These are phyloP conservation scores for Juncus effusus DNA, from an alignment of 176 grass and related monocot genomes.

Conservation along the genomic window DNA sequence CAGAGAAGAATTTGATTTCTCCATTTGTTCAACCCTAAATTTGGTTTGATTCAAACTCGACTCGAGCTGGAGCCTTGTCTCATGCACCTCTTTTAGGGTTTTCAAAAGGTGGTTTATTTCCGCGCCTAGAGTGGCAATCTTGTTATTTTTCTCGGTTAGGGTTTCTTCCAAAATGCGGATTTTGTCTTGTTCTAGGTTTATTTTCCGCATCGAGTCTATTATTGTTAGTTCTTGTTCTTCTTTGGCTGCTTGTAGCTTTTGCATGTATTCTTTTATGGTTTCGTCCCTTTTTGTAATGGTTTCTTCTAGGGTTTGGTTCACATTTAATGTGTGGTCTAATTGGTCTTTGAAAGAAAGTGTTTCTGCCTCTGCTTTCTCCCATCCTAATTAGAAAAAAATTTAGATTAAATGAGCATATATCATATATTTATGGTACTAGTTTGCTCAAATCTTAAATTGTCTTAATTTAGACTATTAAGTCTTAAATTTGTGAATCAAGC, in stretches of 20 bases:
- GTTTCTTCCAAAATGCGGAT: slow-evolving; percentile 47
- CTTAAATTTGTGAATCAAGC: no score
- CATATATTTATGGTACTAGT: no score
- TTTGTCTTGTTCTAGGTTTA: slow-evolving; percentile 72
- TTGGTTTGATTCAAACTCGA: slow-evolving; percentile 43
- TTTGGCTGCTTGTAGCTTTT: slow-evolving; percentile 40
- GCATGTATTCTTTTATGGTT: slow-evolving; percentile 52
- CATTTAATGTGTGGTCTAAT: slow-evolving; percentile 50
- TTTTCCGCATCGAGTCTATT: slow-evolving; percentile 48
- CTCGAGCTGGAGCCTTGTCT: slow-evolving; percentile 51
- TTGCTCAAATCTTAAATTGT: no score
- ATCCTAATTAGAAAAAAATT: slow-evolving; percentile 48
- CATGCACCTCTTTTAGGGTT: slow-evolving; percentile 53
- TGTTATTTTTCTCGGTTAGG: slow-evolving; percentile 55
- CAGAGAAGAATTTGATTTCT: slow-evolving; percentile 74
- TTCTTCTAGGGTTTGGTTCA: slow-evolving; percentile 54
- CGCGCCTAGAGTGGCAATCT: slow-evolving; percentile 46
- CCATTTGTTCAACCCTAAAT: slow-evolving; percentile 43
- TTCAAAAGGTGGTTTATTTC: slow-evolving; percentile 63
- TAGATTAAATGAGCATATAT: neutral
- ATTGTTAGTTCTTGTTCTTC: slow-evolving; percentile 59
- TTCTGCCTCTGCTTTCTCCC: slow-evolving; percentile 88
- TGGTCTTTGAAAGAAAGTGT: slow-evolving; percentile 58
- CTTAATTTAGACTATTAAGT: no score
- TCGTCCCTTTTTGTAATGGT: slow-evolving; percentile 54